Evolutionary conservation across 2,329 filamentous ascomycete genomes (phyloP), one percentile per base, ranked within the genome.

Genomic region (Phaeoacremonium minimum): DNA sequence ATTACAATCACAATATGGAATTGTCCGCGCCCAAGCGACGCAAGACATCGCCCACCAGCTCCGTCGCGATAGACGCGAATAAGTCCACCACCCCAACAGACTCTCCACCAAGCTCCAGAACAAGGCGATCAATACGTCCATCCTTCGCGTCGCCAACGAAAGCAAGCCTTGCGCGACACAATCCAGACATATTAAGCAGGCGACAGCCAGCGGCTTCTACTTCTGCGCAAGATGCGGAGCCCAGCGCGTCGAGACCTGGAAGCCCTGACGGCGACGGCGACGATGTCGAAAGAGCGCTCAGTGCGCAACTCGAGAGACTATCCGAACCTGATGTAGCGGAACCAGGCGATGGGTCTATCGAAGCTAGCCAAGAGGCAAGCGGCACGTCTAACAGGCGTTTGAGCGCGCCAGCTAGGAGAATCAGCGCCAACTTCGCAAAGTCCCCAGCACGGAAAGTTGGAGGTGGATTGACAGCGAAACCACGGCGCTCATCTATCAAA

Each of bases 71-170:
- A 45, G 45, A 51, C 18, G 40, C 49, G 14, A 33, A 41, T 51
- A 58, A 58, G 47, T 61, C 61, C 22, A 63, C 61, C 39, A 64
- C 59, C 38, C 60, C 59, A 32, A 49, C 48, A 35, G 51, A 49
- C 38, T 48, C 46, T 33, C 49, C 46, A 14, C 47, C 40, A 5
- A 38, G 35, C 15, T 34, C 38, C 8, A 26, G 9, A 9, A 9
- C 43, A 32, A 46, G 43, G 13, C 48, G 42, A 28, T 38, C 36
- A 19, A 47, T 51, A 32, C 69, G 69, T 1, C 70, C 75, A 1
- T 83, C 80, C 1, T 85, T 80, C 51, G 75, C 75, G 36, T 83
- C 80, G n/a, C 80, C 83, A 0, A 84, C 80, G 0, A 77, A 71
- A 51, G 70, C 80, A 11, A 85, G 78, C 48, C 58, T 84, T 12